These are phyloP conservation scores for Pleurotus platypus DNA, from an alignment of 768 basidiomycete species.

Conservation along the genomic window DNA sequence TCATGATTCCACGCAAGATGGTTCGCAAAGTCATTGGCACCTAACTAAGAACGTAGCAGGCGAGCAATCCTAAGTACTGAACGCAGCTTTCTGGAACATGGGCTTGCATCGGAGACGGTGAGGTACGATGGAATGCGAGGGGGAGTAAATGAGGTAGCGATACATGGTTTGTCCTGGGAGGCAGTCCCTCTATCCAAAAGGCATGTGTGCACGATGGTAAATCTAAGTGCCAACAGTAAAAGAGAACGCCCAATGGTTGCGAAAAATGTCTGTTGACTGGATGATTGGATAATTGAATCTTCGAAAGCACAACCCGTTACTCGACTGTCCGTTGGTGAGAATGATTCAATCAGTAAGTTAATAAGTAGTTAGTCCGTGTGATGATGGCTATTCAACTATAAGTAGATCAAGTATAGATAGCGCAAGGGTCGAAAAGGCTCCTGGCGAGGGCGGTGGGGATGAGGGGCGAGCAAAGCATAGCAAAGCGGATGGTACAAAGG, in stretches of 20 bases:
- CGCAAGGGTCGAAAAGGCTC: neutral
- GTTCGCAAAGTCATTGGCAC: no score
- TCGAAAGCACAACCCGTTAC: neutral
- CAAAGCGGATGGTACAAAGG: no score
- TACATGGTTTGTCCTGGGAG: neutral
- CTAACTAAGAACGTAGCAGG: no score
- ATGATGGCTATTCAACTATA: conserved; percentile 7
- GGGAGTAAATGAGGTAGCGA: neutral
- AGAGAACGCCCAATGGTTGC: neutral
- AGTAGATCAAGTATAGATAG: conserved; percentile 7
- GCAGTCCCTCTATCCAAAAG: conserved; percentile 2
- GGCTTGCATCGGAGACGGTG: neutral
- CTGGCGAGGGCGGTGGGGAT: no score
- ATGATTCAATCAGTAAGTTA: neutral
- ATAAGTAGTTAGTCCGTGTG: conserved; percentile 5
- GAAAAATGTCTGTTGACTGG: no score
- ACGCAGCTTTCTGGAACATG: neutral
- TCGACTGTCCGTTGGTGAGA: conserved; percentile 6
- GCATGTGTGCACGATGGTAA: neutral
- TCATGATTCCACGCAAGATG: no score
- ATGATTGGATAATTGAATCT: neutral
- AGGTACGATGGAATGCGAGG: neutral
- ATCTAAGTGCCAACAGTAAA: neutral
- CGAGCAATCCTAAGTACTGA: neutral
- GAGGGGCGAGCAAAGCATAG: no score